Evolutionary conservation across 2,329 filamentous ascomycete genomes (phyloP).

Genomic region (Cadophora sp.): DNA sequence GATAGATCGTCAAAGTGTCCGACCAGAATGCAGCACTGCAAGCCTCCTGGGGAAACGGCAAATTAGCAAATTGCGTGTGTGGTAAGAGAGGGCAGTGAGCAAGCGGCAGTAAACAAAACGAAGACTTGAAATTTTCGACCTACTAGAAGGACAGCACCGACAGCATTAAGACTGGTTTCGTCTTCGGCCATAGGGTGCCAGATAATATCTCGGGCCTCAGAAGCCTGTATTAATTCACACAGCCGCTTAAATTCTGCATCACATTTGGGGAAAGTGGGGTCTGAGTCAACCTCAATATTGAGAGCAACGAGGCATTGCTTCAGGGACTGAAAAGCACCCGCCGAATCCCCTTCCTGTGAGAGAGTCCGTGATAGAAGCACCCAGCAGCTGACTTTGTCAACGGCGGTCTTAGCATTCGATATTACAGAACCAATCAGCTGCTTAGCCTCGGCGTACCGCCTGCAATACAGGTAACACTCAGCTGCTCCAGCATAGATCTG

Average conservation of each 20-base stretch:
- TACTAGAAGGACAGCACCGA: slow-evolving; percentile 75
- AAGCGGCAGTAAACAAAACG: slow-evolving; percentile 69
- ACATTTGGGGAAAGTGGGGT: slow-evolving; percentile 76
- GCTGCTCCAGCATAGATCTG: slow-evolving; percentile 79
- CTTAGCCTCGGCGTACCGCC: slow-evolving; percentile 71
- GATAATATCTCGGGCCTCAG: slow-evolving; percentile 57
- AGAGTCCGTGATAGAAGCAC: slow-evolving; percentile 83
- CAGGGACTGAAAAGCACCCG: slow-evolving; percentile 71
- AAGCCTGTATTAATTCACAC: slow-evolving; percentile 63
- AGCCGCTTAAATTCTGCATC: slow-evolving; percentile 75
- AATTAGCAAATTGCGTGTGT: not conserved
- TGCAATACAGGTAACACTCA: slow-evolving; percentile 83
- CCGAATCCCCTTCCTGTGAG: slow-evolving; percentile 74
- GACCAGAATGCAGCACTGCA: slow-evolving; percentile 33
- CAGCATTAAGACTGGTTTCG: slow-evolving; percentile 60
- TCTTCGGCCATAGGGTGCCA: slow-evolving; percentile 45
- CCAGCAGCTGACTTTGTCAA: slow-evolving; percentile 85
- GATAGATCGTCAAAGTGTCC: slow-evolving; percentile 73
- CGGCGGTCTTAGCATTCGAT: slow-evolving; percentile 69
- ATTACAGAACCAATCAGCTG: slow-evolving; percentile 75
- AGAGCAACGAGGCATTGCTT: slow-evolving; percentile 75
- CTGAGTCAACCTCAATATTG: slow-evolving; percentile 67
- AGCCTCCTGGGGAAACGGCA: slow-evolving; percentile 37
- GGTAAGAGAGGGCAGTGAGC: too few species aligned
- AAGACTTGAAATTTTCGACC: slow-evolving; percentile 55